Evolutionary conservation across 768 basidiomycete species (phyloP).

Genomic region (Agaricus subrufescens): DNA sequence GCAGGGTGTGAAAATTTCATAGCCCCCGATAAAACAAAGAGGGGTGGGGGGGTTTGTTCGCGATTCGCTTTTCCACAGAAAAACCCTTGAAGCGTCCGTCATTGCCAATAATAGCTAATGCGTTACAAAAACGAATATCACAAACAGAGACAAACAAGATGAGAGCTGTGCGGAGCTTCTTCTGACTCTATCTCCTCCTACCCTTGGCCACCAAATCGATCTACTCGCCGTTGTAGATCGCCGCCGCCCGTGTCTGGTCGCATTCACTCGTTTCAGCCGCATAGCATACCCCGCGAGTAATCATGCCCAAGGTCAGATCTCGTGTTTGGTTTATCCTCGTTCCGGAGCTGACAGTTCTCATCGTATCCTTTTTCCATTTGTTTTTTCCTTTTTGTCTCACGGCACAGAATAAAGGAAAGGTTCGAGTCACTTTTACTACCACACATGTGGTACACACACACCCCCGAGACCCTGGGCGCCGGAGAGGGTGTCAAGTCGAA

Average conservation of each 20-base stretch:
- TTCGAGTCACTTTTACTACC: background rate
- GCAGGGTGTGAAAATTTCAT: background rate
- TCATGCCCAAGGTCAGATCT: slow-evolving; percentile 8
- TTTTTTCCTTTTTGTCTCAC: background rate
- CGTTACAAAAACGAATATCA: background rate
- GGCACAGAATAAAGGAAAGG: slow-evolving; percentile 10
- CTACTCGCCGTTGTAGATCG: too few relatives aligned
- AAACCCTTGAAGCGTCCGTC: background rate
- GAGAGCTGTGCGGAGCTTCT: background rate
- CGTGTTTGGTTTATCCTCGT: background rate
- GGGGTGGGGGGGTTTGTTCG: background rate
- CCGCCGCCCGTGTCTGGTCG: background rate
- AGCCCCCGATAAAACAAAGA: background rate
- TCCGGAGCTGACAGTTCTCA: too few relatives aligned
- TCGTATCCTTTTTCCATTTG: background rate
- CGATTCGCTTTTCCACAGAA: background rate
- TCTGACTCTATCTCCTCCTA: background rate
- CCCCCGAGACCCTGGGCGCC: too few relatives aligned
- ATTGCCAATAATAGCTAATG: background rate
- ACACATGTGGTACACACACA: too few relatives aligned
- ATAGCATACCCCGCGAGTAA: background rate
- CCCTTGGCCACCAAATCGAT: too few relatives aligned
- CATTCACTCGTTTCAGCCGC: background rate
- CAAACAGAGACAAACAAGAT: background rate
- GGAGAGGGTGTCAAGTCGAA: too few relatives aligned